phyloP scores from a whole-genome alignment of 352 stramenopile species.

The Pythium oligandrum region DNA sequence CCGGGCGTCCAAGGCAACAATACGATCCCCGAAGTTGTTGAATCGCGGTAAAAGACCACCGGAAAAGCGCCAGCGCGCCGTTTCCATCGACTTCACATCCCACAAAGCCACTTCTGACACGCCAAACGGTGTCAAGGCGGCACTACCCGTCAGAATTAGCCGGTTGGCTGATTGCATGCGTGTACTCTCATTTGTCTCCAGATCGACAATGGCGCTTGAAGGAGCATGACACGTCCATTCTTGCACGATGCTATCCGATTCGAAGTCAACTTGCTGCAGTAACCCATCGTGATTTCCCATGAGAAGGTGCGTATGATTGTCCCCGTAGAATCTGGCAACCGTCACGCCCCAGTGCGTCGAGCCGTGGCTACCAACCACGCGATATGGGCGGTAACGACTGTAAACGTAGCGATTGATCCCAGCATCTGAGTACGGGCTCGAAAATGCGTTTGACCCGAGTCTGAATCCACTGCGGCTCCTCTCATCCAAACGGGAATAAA shows the following conservation, averaged over 20 bases:
- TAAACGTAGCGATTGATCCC: constrained; percentile 76
- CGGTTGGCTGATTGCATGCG: constrained; percentile 45
- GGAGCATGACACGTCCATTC: constrained; percentile 71
- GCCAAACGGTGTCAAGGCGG: constrained; percentile 43
- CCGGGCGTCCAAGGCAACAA: constrained; percentile 63
- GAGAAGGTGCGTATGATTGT: constrained; percentile 57
- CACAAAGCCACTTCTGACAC: constrained; percentile 64
- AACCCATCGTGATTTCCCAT: constrained; percentile 77
- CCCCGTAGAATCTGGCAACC: constrained; percentile 57
- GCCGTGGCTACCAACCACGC: constrained; percentile 45
- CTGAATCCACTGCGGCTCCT: constrained; percentile 48
- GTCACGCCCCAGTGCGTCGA: constrained; percentile 56
- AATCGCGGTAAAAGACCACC: constrained; percentile 58
- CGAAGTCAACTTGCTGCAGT: constrained; percentile 51
- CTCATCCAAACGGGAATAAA: constrained; percentile 56
- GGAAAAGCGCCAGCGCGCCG: constrained; percentile 61
- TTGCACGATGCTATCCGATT: constrained; percentile 56
- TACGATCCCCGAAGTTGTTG: constrained; percentile 70
- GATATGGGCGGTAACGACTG: constrained; percentile 70
- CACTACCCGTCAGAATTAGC: constrained; percentile 48
- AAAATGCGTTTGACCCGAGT: constrained; percentile 32
- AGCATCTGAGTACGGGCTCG: constrained; percentile 50
- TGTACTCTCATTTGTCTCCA: constrained; percentile 69
- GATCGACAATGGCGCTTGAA: constrained; percentile 58
- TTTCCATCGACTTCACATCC: constrained; percentile 61